These are phyloP conservation scores for Helianthus tuberosus DNA, from an alignment of 129 eudicot species.

Conservation along the genomic window DNA sequence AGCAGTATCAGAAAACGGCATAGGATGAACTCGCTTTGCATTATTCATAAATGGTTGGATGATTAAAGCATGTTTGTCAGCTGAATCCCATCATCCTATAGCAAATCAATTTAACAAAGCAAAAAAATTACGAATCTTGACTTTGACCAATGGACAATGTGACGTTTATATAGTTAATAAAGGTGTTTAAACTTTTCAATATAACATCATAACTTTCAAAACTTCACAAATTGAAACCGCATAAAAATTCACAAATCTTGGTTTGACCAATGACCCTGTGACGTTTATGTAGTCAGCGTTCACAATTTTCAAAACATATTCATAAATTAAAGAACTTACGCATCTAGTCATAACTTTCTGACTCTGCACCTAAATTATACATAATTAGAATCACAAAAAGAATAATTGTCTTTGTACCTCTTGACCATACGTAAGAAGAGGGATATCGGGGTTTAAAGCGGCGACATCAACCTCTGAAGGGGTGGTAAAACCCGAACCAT, in stretches of 20 bases:
- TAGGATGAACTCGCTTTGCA: slow-evolving; percentile 71
- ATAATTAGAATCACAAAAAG: no score
- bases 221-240: neutral
- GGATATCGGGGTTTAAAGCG: slow-evolving; percentile 52
- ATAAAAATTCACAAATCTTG: neutral
- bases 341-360: no score
- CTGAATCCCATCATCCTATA: slow-evolving; percentile 73
- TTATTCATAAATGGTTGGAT: slow-evolving; percentile 75
- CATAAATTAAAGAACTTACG: no score
- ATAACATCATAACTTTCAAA: neutral
- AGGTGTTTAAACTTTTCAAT: neutral
- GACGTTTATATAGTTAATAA: neutral
- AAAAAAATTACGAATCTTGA: neutral
- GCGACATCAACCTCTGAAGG: slow-evolving; percentile 54
- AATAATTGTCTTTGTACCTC: slow-evolving; percentile 51
- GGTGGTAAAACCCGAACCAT: no score
- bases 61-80: no score
- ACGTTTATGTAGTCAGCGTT: neutral
- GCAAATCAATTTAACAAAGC: neutral
- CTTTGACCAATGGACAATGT: neutral
- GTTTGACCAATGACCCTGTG: neutral
- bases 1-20: slow-evolving; percentile 57
- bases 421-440: slow-evolving; percentile 83
- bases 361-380: no score
- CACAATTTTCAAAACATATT: no score